Percentiles rank a stretch among this genome's conserved stretches.
Evolutionary conservation across 768 basidiomycete species (phyloP).

Genomic region (Rhizopogon vesiculosus): DNA sequence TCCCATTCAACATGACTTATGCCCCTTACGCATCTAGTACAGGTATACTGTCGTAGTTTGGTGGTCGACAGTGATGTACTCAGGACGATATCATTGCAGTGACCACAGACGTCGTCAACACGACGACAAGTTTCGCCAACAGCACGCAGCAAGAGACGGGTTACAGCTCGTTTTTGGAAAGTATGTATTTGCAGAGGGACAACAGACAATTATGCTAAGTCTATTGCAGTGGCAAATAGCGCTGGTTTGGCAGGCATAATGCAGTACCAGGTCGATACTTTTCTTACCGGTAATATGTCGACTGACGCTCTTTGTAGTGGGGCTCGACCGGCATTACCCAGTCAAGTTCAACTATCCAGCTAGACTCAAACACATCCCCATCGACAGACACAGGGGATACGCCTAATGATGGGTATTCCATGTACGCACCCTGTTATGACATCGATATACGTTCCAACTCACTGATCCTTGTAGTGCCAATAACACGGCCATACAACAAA

Average conservation of each 20-base stretch:
- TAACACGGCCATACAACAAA: background rate
- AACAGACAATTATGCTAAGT: background rate
- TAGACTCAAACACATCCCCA: constrained; percentile 25
- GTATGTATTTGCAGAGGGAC: constrained; percentile 22
- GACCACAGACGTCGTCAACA: constrained; percentile 9
- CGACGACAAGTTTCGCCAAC: constrained; percentile 45
- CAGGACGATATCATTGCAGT: constrained; percentile 7
- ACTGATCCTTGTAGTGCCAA: background rate
- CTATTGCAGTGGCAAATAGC: constrained; percentile 32
- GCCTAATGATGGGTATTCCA: constrained; percentile 63
- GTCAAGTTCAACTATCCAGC: constrained; percentile 39
- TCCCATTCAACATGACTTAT: constrained; percentile 54
- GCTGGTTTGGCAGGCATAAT: constrained; percentile 27
- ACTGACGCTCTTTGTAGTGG: constrained; percentile 35
- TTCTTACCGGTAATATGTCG: no score
- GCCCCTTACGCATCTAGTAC: constrained; percentile 35
- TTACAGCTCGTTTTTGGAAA: constrained; percentile 49
- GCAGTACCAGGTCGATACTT: constrained; percentile 20
- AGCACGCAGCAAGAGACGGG: constrained; percentile 48
- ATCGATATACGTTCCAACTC: background rate
- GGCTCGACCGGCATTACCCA: constrained; percentile 39
- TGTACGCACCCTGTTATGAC: constrained; percentile 11
- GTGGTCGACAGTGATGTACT: background rate
- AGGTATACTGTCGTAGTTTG: constrained; percentile 12
- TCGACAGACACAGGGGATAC: constrained; percentile 40